These are phyloP conservation scores for Trichothecium roseum DNA, from an alignment of 2,329 filamentous ascomycete genomes.

Conservation along the genomic window DNA sequence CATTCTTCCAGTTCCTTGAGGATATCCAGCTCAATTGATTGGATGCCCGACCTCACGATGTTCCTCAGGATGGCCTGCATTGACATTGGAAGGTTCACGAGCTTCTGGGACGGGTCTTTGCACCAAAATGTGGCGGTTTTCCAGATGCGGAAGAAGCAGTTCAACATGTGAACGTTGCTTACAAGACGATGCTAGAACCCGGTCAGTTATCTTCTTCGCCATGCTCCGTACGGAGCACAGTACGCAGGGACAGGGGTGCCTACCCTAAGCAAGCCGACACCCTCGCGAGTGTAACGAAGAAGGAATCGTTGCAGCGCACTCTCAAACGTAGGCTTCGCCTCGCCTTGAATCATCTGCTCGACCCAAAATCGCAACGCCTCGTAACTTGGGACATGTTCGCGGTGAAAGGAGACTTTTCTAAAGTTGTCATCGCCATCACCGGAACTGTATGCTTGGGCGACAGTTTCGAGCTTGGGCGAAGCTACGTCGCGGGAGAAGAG, in stretches of 20 bases:
- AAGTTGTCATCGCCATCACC: conserved; percentile 16
- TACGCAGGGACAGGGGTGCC: conserved; percentile 6
- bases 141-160: conserved; percentile 41
- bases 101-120: conserved; percentile 24
- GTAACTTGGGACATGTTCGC: conserved; percentile 25
- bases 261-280: conserved; percentile 28
- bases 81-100: conserved; percentile 24
- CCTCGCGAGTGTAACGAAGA: conserved; percentile 23
- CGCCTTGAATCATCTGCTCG: conserved; percentile 23
- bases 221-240: too few relatives aligned
- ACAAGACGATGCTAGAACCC: conserved; percentile 27
- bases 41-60: conserved; percentile 26
- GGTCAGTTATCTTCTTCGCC: neutral
- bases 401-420: conserved; percentile 24
- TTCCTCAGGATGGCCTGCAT: conserved; percentile 28
- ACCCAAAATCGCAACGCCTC: conserved; percentile 24
- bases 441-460: conserved; percentile 25
- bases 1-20: conserved; percentile 28
- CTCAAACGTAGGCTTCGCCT: conserved; percentile 20
- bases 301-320: conserved; percentile 25
- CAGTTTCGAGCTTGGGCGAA: conserved; percentile 27
- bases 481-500: conserved; percentile 22
- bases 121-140: conserved; percentile 31
- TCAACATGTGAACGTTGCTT: conserved; percentile 32
- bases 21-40: conserved; percentile 26